Conservation (phyloP, 768 basidiomycete species). For the Hygrophorus russula region DNA sequence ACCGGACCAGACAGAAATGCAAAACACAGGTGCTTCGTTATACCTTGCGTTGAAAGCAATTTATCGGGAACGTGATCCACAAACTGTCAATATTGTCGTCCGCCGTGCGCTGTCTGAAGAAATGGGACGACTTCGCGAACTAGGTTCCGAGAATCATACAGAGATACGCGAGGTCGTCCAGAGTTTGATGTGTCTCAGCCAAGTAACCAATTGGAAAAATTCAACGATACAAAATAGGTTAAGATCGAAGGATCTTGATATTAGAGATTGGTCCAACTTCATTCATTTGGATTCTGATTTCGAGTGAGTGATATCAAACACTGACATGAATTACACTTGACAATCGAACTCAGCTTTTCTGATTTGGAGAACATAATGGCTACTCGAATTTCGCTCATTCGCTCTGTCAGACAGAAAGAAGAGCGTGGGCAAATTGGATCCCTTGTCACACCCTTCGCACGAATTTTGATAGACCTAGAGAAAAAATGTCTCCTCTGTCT, state of each 20-base stretch:
- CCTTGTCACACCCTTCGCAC: slow-evolving; percentile 41
- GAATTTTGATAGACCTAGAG: slow-evolving; percentile 46
- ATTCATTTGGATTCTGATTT: slow-evolving; percentile 41
- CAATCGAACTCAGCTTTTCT: slow-evolving; percentile 42
- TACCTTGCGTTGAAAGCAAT: slow-evolving; percentile 75
- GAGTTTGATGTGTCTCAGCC: slow-evolving; percentile 72
- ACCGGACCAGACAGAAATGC: slow-evolving; percentile 42
- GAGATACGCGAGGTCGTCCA: slow-evolving; percentile 60
- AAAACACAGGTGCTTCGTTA: slow-evolving; percentile 43
- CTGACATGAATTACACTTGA: not conserved
- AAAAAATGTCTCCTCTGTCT: slow-evolving; percentile 60
- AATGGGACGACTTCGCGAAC: slow-evolving; percentile 46
- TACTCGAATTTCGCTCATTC: slow-evolving; percentile 73
- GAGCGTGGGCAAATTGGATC: slow-evolving; percentile 70
- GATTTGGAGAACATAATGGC: slow-evolving; percentile 71
- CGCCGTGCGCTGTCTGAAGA: slow-evolving; percentile 44
- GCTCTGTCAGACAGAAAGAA: slow-evolving; percentile 57
- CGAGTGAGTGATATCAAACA: slow-evolving; percentile 39
- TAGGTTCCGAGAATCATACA: slow-evolving; percentile 72
- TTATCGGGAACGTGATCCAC: slow-evolving; percentile 62
- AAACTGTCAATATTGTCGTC: slow-evolving; percentile 35
- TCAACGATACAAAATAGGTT: slow-evolving; percentile 22
- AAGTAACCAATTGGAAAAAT: slow-evolving; percentile 58
- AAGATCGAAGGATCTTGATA: slow-evolving; percentile 20
- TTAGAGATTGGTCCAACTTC: slow-evolving; percentile 30